phyloP scores from a whole-genome alignment of 2,329 filamentous ascomycete species.

The Penicillium sp. region DNA sequence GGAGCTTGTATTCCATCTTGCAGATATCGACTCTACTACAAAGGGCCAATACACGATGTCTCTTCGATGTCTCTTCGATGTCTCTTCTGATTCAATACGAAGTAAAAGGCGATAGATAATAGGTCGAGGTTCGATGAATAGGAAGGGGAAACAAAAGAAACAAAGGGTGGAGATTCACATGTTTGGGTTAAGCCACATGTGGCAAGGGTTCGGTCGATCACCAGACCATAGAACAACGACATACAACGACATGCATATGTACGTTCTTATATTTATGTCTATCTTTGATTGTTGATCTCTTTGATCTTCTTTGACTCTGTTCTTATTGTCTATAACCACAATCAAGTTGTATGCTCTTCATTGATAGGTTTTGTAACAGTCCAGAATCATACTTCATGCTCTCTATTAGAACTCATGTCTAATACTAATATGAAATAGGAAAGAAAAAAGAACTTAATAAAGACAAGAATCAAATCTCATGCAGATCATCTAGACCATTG shows the following conservation, averaged over 20 bases:
- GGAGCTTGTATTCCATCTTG: constrained; percentile 31
- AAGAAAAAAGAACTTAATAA: background rate
- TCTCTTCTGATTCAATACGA: background rate
- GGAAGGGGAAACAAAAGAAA: constrained; percentile 2
- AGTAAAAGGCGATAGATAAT: background rate
- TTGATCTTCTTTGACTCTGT: background rate
- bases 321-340: constrained; percentile 5
- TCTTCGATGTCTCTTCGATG: background rate
- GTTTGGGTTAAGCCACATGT: constrained; percentile 10
- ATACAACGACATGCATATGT: constrained; percentile 10
- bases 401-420: background rate
- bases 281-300: background rate
- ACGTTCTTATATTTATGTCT: background rate
- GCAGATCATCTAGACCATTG: constrained; percentile 1
- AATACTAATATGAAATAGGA: background rate
- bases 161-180: constrained; percentile 11
- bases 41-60: background rate
- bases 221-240: constrained; percentile 11
- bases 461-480: background rate
- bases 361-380: background rate
- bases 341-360: background rate
- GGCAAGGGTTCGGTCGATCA: constrained; percentile 19
- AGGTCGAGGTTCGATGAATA: background rate
- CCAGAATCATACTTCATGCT: background rate
- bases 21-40: constrained; percentile 11